Base-by-base conservation (phyloP, 352 stramenopile species). In the Thraustotheca clavata region DNA sequence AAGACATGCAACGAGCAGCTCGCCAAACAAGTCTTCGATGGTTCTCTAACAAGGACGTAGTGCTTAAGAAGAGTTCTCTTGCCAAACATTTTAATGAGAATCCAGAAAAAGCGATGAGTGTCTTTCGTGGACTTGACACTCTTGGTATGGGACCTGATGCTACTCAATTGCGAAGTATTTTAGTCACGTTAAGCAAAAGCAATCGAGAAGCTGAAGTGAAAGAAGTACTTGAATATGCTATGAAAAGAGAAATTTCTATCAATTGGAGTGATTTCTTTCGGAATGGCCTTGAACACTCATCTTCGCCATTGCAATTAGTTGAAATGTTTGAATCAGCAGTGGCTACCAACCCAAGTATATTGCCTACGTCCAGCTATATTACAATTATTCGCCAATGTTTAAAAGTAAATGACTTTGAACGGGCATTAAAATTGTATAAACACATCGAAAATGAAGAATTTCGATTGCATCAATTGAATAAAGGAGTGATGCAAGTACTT, bases 261-360 rank as follows among this genome's bases (percentile, higher is more conserved):
- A 52, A 52, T 31, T 52, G 43, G 43, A 52, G n/a, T 31, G 43
- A 52, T 18, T 52, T 52, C 43, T 52, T 52, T 24, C 43, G 43
- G 11, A 52, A 11, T 31, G 43, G 43, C n/a, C 24, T 52, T 11
- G 43, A 52, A 31, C 43, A 52, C 43, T 14, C 43, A 31, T 52
- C 43, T 24, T 47, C 39, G 39, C n/a, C 43, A 31, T 14, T 9
- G 24, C 24, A 52, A 35, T 31, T 52, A 24, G 34, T 52, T 7
- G 43, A 24, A 31, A 24, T 52, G 24, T 52, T 52, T 9, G 43
- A 52, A 31, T 14, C 43, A 31, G 43, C 43, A 31, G 43, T 52
- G 14, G 43, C 43, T 9, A 14, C 34, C 43, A 24, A 52, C 43
- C 43, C 43, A 31, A 20, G 24, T 24, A 11, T 31, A 1, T 35